A percentile compares a stretch with the other conserved stretches of the same genome.
phyloP scores from a whole-genome alignment of 192 early-diverging fungal genomes.

The Backusella parvicylindrica region DNA sequence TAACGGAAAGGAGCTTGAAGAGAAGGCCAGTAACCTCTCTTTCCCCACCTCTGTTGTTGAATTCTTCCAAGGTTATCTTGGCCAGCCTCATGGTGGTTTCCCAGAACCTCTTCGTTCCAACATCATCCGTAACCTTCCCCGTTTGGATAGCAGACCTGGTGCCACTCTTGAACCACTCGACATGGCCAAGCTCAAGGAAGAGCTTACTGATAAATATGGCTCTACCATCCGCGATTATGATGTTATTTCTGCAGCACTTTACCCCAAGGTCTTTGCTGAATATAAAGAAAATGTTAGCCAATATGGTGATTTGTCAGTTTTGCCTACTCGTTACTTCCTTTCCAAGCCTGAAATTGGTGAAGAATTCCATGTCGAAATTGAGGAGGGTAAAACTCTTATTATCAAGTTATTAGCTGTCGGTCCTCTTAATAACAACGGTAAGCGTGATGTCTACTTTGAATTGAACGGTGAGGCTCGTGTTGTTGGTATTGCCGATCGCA shows the following conservation, averaged over 20 bases:
- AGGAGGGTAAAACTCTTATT: conserved; percentile 86
- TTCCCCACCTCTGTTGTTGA: conserved; percentile 95
- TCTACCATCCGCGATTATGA: conserved; percentile 80
- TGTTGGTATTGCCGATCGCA: conserved; percentile 65
- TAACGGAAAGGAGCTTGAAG: conserved; percentile 67
- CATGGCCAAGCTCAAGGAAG: conserved; percentile 66
- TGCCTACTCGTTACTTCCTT: conserved; percentile 92
- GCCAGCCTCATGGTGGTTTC: conserved; percentile 94
- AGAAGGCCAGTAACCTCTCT: conserved; percentile 73
- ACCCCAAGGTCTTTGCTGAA: conserved; percentile 92
- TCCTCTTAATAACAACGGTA: conserved; percentile 71
- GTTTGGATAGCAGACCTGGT: conserved; percentile 86
- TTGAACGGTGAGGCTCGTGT: conserved; percentile 93
- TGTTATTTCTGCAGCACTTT: conserved; percentile 84
- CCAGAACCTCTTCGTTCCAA: conserved; percentile 82
- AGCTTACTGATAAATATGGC: conserved; percentile 81
- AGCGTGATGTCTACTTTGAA: conserved; percentile 93
- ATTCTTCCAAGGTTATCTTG: conserved; percentile 96
- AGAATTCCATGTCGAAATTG: conserved; percentile 85
- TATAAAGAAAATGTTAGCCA: conserved; percentile 67
- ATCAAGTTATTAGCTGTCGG: conserved; percentile 90
- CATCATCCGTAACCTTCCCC: conserved; percentile 74
- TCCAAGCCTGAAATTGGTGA: conserved; percentile 81
- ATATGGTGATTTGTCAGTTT: conserved; percentile 83
- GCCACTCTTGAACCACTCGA: conserved; percentile 76